phyloP scores from a whole-genome alignment of 495 filamentous ascomycete species.

The Xylaria palmicola region DNA sequence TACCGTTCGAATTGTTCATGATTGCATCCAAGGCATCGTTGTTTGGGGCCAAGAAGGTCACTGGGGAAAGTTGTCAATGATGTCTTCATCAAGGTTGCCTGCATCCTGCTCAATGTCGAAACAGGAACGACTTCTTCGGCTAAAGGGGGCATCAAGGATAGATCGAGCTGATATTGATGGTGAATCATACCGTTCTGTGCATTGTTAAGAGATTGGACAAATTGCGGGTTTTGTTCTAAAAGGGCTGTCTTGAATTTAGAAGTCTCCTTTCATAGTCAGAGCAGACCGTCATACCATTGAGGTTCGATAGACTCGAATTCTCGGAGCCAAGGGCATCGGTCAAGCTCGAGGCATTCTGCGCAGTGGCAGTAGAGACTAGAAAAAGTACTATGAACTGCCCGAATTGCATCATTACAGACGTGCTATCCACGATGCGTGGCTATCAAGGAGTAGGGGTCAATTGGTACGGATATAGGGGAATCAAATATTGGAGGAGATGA shows the following conservation, averaged over 20 bases:
- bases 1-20: constrained; percentile 23
- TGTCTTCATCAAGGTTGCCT: background rate
- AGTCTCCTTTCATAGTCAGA: background rate
- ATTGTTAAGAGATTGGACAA: background rate
- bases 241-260: background rate
- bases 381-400: background rate
- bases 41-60: constrained; percentile 66
- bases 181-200: background rate
- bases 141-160: too few relatives aligned
- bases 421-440: background rate
- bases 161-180: background rate
- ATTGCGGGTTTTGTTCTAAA: background rate
- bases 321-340: background rate
- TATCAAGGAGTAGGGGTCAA: background rate
- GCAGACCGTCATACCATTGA: background rate
- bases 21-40: constrained; percentile 56
- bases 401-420: background rate
- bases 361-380: background rate
- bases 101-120: background rate
- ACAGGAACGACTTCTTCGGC: too few relatives aligned
- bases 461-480: background rate
- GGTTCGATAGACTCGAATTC: constrained; percentile 3
- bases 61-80: constrained; percentile 8
- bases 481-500: background rate
- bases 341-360: background rate